Conservation (phyloP, 192 early-diverging fungal genomes). For the Spinellus fusiger region DNA sequence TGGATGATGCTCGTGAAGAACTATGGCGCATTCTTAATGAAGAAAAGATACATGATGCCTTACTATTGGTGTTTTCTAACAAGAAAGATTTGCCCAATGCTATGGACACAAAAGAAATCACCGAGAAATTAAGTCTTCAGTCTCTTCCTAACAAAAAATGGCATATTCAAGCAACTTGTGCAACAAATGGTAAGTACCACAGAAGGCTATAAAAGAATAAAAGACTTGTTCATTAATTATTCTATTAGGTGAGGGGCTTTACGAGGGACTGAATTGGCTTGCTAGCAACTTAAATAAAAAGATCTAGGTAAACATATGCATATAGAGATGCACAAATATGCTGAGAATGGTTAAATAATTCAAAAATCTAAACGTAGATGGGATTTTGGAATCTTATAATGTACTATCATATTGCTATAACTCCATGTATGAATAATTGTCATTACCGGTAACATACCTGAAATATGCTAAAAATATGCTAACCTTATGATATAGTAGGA, state of each 20-base stretch:
- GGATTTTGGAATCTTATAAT: no score
- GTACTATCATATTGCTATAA: no score
- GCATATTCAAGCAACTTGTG: slow-evolving; percentile 90
- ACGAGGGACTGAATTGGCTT: slow-evolving; percentile 96
- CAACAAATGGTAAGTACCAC: slow-evolving; percentile 52
- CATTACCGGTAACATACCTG: no score
- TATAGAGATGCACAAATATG: not conserved
- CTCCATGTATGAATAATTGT: no score
- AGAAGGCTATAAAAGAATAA: not conserved
- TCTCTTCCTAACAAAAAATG: slow-evolving; percentile 77
- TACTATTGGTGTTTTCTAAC: slow-evolving; percentile 95
- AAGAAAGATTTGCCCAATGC: slow-evolving; percentile 98
- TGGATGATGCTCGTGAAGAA: slow-evolving; percentile 90
- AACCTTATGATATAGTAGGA: no score
- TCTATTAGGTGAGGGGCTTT: slow-evolving; percentile 85
- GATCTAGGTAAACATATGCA: slow-evolving; percentile 15
- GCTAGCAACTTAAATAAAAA: slow-evolving; percentile 59
- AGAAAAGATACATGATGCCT: slow-evolving; percentile 88
- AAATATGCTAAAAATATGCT: no score
- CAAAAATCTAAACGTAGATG: no score
- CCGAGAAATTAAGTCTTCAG: slow-evolving; percentile 87
- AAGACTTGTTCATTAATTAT: not conserved
- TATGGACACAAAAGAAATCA: slow-evolving; percentile 90
- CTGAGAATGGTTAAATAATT: no score
- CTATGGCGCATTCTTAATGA: slow-evolving; percentile 93